phyloP scores from a whole-genome alignment of 371 early-diverging fungal genomes.

The Rhizopus sp. region DNA sequence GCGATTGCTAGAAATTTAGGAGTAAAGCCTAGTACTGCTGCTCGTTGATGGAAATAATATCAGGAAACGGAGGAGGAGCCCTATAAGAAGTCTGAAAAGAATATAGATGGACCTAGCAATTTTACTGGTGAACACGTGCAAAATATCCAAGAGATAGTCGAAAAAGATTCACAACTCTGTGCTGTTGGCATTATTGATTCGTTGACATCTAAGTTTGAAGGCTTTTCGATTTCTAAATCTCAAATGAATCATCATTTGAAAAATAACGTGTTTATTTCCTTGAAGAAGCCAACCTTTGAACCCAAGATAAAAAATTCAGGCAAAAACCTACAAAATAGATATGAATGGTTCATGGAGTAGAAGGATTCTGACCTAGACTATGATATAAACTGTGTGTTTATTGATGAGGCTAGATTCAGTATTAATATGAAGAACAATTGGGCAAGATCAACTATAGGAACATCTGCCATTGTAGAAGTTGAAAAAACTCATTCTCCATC shows the following conservation, averaged over 20 bases:
- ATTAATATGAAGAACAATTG: constrained; percentile 10
- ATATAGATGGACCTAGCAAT: constrained; percentile 4
- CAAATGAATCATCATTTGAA: constrained; percentile 12
- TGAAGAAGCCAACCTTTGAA: constrained; percentile 13
- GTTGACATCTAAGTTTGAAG: constrained; percentile 14
- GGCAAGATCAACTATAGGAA: constrained; percentile 12
- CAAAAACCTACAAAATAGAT: constrained; percentile 8
- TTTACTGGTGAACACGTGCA: constrained; percentile 11
- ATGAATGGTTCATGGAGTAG: too few species aligned
- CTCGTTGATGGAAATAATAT: constrained; percentile 10
- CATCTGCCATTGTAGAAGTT: constrained; percentile 10
- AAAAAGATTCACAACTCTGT: constrained; percentile 10
- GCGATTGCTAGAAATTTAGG: constrained; percentile 4
- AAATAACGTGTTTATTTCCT: constrained; percentile 7
- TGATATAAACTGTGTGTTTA: constrained; percentile 9
- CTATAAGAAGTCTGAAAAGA: constrained; percentile 11
- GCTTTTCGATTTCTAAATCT: constrained; percentile 9
- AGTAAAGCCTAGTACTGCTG: constrained; percentile 7
- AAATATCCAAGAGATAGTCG: constrained; percentile 6
- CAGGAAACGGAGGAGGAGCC: constrained; percentile 5
- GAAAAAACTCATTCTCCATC: constrained; percentile 8
- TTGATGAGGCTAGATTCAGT: constrained; percentile 9
- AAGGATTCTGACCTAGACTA: constrained; percentile 9
- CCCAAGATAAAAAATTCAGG: constrained; percentile 10
- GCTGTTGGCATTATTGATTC: constrained; percentile 7